These are phyloP conservation scores for Bertia moriformis DNA, from an alignment of 2,329 filamentous ascomycete genomes.

Conservation along the genomic window DNA sequence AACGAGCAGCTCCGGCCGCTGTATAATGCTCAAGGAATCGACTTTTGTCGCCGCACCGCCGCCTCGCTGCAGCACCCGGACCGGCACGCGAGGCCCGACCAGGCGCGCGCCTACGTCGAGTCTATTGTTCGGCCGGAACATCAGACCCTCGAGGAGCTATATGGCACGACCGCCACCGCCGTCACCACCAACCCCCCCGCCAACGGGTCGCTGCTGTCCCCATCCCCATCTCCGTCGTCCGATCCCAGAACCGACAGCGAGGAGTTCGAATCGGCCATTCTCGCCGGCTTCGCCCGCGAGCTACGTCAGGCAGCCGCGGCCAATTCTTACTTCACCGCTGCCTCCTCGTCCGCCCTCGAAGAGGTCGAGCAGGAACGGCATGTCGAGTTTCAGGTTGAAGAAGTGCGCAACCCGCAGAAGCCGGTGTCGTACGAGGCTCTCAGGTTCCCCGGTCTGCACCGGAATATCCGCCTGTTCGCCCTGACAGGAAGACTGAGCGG, in stretches of 20 bases:
- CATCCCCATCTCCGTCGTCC: no score
- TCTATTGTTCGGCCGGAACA: not conserved
- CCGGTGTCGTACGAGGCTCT: constrained; percentile 17
- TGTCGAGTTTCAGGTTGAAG: constrained; percentile 27
- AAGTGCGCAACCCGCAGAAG: constrained; percentile 26
- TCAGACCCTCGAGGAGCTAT: not conserved
- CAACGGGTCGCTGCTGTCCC: no score
- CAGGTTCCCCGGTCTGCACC: constrained; percentile 18
- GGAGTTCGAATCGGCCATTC: not conserved
- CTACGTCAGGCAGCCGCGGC: not conserved
- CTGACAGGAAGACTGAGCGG: constrained; percentile 13
- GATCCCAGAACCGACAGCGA: no score
- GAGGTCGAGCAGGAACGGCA: constrained; percentile 24
- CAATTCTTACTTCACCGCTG: no score
- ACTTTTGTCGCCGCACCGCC: not conserved
- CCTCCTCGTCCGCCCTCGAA: not conserved
- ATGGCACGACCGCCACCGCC: not conserved
- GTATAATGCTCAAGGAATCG: not conserved
- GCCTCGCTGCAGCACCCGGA: not conserved
- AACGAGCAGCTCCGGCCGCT: not conserved
- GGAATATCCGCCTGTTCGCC: constrained; percentile 21
- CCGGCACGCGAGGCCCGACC: not conserved
- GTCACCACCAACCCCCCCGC: not conserved
- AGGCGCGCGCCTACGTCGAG: not conserved
- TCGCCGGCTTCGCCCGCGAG: not conserved